Conservation (phyloP, 192 early-diverging fungal genomes). For the Coemansia asiatica region DNA sequence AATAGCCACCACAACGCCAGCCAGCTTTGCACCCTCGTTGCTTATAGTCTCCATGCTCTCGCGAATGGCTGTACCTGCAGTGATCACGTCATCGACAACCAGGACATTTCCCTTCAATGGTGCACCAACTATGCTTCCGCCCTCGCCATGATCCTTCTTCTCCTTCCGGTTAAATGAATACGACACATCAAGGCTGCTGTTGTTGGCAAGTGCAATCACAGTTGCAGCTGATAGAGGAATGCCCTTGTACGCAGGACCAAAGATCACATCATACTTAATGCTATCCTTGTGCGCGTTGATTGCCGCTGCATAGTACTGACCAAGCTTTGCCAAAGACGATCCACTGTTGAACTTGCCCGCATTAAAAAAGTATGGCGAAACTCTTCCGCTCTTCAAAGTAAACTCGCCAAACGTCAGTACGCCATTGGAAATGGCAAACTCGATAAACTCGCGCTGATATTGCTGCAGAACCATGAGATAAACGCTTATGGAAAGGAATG, state of each 20-base stretch:
- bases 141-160: slow-evolving; percentile 98
- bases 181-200: slow-evolving; percentile 61
- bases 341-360: slow-evolving; percentile 95
- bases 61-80: slow-evolving; percentile 97
- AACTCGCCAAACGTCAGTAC: slow-evolving; percentile 93
- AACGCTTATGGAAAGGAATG: neutral
- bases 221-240: slow-evolving; percentile 88
- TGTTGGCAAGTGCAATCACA: slow-evolving; percentile 69
- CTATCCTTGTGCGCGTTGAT: slow-evolving; percentile 60
- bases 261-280: slow-evolving; percentile 81
- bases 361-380: slow-evolving; percentile 99
- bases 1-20: slow-evolving; percentile 88
- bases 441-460: slow-evolving; percentile 93
- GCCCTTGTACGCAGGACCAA: slow-evolving; percentile 99
- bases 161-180: slow-evolving; percentile 98
- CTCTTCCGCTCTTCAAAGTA: slow-evolving; percentile 90
- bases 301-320: slow-evolving; percentile 87
- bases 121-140: slow-evolving; percentile 92
- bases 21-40: slow-evolving; percentile 66
- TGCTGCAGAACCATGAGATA: slow-evolving; percentile 40
- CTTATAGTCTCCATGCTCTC: slow-evolving; percentile 84
- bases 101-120: slow-evolving; percentile 74
- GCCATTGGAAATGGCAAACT: slow-evolving; percentile 80
- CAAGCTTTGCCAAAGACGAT: slow-evolving; percentile 75
- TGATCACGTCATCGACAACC: slow-evolving; percentile 97